phyloP scores from a whole-genome alignment of 768 basidiomycete genomes.

The Leccinum arenicola region DNA sequence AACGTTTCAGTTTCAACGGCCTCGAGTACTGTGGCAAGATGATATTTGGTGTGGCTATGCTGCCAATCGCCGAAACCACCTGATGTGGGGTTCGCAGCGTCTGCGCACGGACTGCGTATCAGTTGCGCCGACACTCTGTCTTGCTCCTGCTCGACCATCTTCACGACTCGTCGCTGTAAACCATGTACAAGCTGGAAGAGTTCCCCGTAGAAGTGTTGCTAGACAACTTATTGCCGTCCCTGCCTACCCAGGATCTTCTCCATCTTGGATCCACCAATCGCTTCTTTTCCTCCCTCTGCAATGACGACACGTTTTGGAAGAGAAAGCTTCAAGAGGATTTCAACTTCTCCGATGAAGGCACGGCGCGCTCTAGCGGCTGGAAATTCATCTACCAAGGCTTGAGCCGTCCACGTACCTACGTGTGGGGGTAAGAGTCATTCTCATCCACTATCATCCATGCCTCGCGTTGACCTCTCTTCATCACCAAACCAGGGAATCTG shows the following conservation, averaged over 20 bases:
- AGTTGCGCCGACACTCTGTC: background rate
- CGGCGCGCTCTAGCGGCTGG: slow-evolving; percentile 76
- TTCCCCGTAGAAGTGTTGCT: slow-evolving; percentile 77
- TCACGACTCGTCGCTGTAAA: background rate
- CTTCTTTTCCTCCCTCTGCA: slow-evolving; percentile 56
- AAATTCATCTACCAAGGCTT: slow-evolving; percentile 76
- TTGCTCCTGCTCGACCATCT: background rate
- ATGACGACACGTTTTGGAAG: slow-evolving; percentile 81
- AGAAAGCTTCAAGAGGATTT: slow-evolving; percentile 65
- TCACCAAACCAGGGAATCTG: slow-evolving; percentile 45
- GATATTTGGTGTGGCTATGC: slow-evolving; percentile 19
- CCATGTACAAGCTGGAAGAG: slow-evolving; percentile 43
- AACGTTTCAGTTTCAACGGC: too few relatives aligned
- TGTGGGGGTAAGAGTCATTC: slow-evolving; percentile 55
- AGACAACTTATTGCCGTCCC: slow-evolving; percentile 63
- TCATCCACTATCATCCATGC: background rate
- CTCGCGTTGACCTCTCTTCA: slow-evolving; percentile 1
- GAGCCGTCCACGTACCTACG: slow-evolving; percentile 47
- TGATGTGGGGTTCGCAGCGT: slow-evolving; percentile 5
- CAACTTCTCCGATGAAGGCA: slow-evolving; percentile 71
- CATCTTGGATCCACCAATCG: slow-evolving; percentile 60
- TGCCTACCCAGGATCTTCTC: slow-evolving; percentile 55
- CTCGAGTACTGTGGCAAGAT: background rate
- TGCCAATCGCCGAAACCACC: slow-evolving; percentile 15
- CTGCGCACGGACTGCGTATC: slow-evolving; percentile 8